These are phyloP conservation scores for Saitozyma podzolica DNA, from an alignment of 768 basidiomycete species.

Conservation along the genomic window DNA sequence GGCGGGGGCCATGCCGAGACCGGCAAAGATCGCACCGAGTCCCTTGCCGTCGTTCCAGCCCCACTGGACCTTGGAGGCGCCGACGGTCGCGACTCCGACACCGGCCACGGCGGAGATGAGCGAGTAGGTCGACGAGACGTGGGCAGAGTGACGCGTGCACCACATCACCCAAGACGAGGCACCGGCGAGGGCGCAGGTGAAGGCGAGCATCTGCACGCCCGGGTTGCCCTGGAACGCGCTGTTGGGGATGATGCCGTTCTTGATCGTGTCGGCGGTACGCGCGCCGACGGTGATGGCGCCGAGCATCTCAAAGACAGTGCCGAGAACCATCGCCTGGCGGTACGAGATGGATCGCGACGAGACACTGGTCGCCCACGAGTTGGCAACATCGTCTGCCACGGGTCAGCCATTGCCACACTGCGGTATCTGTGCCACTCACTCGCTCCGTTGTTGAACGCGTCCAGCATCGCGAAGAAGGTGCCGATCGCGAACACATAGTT, in stretches of 20 bases:
- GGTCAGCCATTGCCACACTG: conserved; percentile 10
- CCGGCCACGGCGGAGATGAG: conserved; percentile 56
- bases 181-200: conserved; percentile 53
- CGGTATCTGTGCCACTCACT: conserved; percentile 10
- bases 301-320: conserved; percentile 53
- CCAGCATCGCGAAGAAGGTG: conserved; percentile 50
- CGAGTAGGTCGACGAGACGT: conserved; percentile 57
- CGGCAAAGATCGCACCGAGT: conserved; percentile 53
- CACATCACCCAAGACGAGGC: conserved; percentile 52
- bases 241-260: conserved; percentile 55
- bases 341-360: conserved; percentile 54
- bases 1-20: conserved; percentile 50
- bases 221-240: conserved; percentile 52
- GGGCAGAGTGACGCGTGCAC: conserved; percentile 52
- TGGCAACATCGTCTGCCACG: conserved; percentile 36
- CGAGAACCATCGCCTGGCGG: conserved; percentile 52
- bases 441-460: conserved; percentile 54
- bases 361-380: conserved; percentile 54
- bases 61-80: conserved; percentile 53
- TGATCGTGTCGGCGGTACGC: conserved; percentile 54
- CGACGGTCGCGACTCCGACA: conserved; percentile 55
- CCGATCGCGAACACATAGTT: conserved; percentile 54
- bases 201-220: conserved; percentile 54
- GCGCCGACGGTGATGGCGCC: conserved; percentile 55
- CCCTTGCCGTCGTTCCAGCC: conserved; percentile 56